phyloP scores from a whole-genome alignment of 2,329 filamentous ascomycete species.

The Zymoseptoria pseudotritici region DNA sequence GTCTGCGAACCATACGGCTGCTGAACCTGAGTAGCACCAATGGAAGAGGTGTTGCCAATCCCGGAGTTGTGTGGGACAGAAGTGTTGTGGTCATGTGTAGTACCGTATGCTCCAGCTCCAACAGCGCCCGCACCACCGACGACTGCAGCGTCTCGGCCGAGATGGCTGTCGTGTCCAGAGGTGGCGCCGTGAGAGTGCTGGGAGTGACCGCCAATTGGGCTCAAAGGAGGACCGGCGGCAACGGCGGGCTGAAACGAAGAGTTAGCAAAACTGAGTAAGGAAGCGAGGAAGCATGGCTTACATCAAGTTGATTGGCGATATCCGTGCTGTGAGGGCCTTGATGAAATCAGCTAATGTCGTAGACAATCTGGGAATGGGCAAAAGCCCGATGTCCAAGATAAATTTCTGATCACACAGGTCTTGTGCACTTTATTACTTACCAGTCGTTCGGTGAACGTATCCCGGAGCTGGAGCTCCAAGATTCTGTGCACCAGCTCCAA shows the following conservation, averaged over 20 bases:
- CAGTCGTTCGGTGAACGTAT: constrained; percentile 13
- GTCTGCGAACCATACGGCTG: constrained; percentile 1
- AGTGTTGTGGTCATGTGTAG: constrained; percentile 6
- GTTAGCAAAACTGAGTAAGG: background rate
- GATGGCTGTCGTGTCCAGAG: constrained; percentile 17
- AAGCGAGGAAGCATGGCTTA: constrained; percentile 5
- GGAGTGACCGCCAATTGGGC: background rate
- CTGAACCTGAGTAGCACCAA: constrained; percentile 1
- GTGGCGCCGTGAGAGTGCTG: background rate
- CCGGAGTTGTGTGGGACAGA: background rate
- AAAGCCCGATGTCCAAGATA: too few relatives aligned
- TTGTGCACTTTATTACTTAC: background rate
- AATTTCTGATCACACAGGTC: too few relatives aligned
- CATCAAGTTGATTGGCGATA: constrained; percentile 27
- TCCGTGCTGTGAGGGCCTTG: constrained; percentile 20
- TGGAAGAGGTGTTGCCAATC: background rate
- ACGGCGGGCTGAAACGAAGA: background rate
- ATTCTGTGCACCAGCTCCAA: background rate
- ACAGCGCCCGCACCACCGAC: constrained; percentile 27
- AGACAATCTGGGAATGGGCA: too few relatives aligned
- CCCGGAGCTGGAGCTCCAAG: constrained; percentile 2
- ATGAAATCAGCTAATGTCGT: too few relatives aligned
- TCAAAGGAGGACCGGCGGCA: background rate
- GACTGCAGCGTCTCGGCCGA: constrained; percentile 28
- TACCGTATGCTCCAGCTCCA: constrained; percentile 17